Conservation (phyloP, 2,329 filamentous ascomycete species). For the Fusarium albosuccineum region DNA sequence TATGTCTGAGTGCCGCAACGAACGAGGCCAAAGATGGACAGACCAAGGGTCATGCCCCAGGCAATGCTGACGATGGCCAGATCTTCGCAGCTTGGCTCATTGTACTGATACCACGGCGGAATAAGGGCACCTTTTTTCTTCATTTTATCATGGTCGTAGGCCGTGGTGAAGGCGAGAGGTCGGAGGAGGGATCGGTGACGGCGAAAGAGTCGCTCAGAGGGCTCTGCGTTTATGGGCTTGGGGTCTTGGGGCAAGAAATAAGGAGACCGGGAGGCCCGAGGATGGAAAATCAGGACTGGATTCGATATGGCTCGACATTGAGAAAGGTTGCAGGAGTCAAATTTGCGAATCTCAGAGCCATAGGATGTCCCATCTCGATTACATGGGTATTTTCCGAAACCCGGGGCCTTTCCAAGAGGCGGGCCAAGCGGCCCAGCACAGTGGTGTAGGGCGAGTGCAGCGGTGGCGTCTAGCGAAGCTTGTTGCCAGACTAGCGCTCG, state of each 20-base stretch:
- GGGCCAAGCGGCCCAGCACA: constrained; percentile 26
- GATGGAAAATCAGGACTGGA: neutral
- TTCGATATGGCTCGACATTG: constrained; percentile 1
- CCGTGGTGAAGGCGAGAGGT: neutral
- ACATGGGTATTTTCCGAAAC: constrained; percentile 24
- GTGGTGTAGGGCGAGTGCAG: constrained; percentile 21
- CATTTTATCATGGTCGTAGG: constrained; percentile 41
- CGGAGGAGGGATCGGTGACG: neutral
- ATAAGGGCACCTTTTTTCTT: constrained; percentile 36
- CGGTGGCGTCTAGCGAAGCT: constrained; percentile 21
- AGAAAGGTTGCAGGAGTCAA: constrained; percentile 28
- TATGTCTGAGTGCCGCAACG: constrained; percentile 53
- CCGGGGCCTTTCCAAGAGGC: constrained; percentile 20
- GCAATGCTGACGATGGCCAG: constrained; percentile 53
- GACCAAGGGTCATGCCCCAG: constrained; percentile 54
- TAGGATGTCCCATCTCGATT: constrained; percentile 16
- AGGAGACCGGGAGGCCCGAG: neutral
- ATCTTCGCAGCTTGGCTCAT: constrained; percentile 45
- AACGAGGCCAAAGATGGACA: constrained; percentile 51
- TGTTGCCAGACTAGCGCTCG: constrained; percentile 24
- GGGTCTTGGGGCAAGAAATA: neutral
- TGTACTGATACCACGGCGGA: constrained; percentile 42
- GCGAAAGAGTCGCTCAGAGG: neutral
- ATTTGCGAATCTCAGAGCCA: constrained; percentile 15
- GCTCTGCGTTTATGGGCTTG: neutral